These are phyloP conservation scores for Botrytis elliptica DNA, from an alignment of 2,329 filamentous ascomycete genomes.

Conservation along the genomic window DNA sequence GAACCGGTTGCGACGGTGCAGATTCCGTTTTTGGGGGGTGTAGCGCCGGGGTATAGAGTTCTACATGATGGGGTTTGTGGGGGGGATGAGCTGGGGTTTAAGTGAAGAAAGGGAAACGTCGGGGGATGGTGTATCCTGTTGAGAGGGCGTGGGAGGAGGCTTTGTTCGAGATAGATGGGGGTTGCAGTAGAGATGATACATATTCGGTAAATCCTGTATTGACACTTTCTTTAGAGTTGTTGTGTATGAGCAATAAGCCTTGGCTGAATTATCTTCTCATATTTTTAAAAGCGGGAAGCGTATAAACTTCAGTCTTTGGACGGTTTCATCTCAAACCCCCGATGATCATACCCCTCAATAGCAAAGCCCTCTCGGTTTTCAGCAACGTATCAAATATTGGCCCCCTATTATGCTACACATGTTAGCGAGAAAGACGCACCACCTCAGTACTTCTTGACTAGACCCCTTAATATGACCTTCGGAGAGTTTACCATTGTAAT, in stretches of 20 bases:
- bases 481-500: no score
- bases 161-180: no score
- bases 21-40: background rate
- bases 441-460: background rate
- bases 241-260: background rate
- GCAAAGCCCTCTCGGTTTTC: background rate
- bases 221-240: background rate
- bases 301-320: background rate
- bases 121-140: no score
- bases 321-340: background rate
- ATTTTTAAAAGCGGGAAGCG: background rate
- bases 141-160: no score
- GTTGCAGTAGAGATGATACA: background rate
- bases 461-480: no score
- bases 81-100: background rate
- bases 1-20: background rate
- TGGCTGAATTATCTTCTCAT: background rate
- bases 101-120: background rate
- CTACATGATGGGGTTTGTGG: background rate
- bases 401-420: background rate
- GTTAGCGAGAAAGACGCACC: background rate
- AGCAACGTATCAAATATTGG: background rate
- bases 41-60: background rate
- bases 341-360: fast-evolving
- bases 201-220: background rate